Evolutionary conservation across 148 eudicot genomes (phyloP).

Genomic region (Rhododendron kiyosumense): DNA sequence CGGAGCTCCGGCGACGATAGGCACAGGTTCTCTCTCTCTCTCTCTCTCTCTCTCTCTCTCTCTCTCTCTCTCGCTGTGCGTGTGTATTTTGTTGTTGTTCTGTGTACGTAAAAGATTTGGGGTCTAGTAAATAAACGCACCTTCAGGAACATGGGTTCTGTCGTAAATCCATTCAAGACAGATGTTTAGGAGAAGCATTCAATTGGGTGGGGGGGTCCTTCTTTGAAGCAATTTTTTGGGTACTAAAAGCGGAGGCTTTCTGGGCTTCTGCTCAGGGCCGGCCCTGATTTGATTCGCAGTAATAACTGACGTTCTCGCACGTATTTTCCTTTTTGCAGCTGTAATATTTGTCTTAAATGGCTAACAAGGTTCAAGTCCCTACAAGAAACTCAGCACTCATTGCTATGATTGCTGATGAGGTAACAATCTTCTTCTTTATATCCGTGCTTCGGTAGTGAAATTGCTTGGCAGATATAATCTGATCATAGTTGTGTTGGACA

Average conservation of each 20-base stretch:
- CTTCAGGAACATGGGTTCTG: neutral
- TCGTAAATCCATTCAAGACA: neutral
- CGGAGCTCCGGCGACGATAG: neutral
- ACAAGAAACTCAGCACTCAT: slow-evolving; percentile 65
- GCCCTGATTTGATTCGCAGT: neutral
- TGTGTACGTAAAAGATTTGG: neutral
- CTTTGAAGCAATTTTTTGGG: neutral
- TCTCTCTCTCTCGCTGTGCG: no score
- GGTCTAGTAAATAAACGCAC: neutral
- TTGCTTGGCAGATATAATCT: neutral
- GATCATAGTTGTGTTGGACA: neutral
- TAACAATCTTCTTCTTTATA: slow-evolving; percentile 5
- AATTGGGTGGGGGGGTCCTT: neutral
- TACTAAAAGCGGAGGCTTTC: neutral
- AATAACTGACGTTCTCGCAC: neutral
- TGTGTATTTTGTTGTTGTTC: neutral
- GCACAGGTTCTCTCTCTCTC: neutral
- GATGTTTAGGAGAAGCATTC: neutral
- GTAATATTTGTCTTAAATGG: slow-evolving; percentile 30
- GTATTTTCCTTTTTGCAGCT: neutral
- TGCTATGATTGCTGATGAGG: slow-evolving; percentile 85
- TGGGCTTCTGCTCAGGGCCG: neutral
- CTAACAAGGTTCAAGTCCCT: slow-evolving; percentile 58
- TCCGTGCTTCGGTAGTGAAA: neutral
- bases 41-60: no score